Base-by-base conservation (phyloP, 73 alveolate species). In the Effrenium voratum region DNA sequence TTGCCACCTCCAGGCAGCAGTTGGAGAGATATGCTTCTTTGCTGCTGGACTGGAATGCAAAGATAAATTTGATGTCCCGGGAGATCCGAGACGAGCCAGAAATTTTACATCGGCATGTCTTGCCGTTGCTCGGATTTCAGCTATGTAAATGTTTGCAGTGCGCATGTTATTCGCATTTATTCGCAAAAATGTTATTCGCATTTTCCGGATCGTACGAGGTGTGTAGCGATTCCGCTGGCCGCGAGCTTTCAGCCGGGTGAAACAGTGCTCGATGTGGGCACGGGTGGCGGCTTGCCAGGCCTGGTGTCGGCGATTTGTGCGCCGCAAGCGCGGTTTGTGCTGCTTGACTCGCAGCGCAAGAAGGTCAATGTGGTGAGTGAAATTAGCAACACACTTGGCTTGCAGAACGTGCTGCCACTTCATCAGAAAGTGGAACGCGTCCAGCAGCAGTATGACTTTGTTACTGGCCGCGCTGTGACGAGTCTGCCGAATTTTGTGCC, bases 221-320 rank as follows among this genome's bases (percentile, higher is more conserved):
- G 92, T 47, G n/a, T 81, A 50, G 60, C 73, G 5, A 10, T 81
- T 32, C 92, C 92, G 3, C 32, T 81, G 92, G 92, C 92, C 5
- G 92, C 92, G 24, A 60, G 38, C 26, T 81, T 81, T 43, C 75
- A 81, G 75, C 72, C 91, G 28, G 75, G 73, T 13, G 41, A 19
- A 40, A 81, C 92, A 12, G 75, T 81, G 26, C 43, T 81, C 45
- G 92, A 81, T 41, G 92, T 81, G 24, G 92, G 92, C 49, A 49
- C 75, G 34, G 92, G 92, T 36, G 92, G 92, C 34, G 92, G 92
- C 50, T 34, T 81, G 5, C 92, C 92, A 0, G 92, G 92, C 24
- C 34, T 81, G 50, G 92, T 81, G 40, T 81, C 75, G 13, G 92
- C 92, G 34, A 81, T 81, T 60, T 81, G 92, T 34, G 46, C 75